Evolutionary conservation across 2,329 filamentous ascomycete genomes (phyloP).

Genomic region (Fusarium metavorans): DNA sequence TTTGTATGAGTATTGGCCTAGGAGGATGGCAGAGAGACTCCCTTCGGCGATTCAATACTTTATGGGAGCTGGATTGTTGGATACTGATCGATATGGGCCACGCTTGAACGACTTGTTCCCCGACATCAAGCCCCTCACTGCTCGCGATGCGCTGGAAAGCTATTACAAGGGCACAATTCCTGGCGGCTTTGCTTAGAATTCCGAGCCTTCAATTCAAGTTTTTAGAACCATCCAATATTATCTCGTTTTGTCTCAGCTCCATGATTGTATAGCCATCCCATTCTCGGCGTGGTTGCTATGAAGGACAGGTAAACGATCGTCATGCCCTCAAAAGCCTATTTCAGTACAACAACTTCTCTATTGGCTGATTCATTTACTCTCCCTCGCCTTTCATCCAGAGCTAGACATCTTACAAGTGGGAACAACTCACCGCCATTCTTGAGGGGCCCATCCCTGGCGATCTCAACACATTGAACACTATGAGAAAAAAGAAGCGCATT

Average conservation of each 20-base stretch:
- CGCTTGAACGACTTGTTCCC: conserved; percentile 8
- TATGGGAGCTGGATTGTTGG: neutral
- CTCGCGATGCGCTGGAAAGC: conserved; percentile 24
- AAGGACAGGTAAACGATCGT: too few species aligned
- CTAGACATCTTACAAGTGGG: too few species aligned
- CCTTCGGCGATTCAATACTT: neutral
- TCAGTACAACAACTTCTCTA: too few species aligned
- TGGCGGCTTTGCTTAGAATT: neutral
- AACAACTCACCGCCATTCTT: too few species aligned
- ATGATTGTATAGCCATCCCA: neutral
- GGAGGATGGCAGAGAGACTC: neutral
- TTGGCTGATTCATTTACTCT: too few species aligned
- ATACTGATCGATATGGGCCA: neutral
- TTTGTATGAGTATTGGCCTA: conserved; percentile 1
- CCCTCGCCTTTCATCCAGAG: too few species aligned
- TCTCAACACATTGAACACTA: neutral
- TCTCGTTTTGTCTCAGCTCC: too few species aligned
- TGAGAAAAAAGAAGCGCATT: neutral
- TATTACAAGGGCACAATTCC: conserved; percentile 25
- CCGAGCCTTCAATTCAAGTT: neutral
- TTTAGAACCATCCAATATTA: neutral
- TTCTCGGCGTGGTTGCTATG: too few species aligned
- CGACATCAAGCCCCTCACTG: neutral
- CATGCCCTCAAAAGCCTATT: too few species aligned
- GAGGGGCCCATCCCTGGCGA: too few species aligned